Evolutionary conservation across 345 rosid genomes (phyloP), one percentile per base, ranked within the genome.

Genomic region (Camelina laxa): DNA sequence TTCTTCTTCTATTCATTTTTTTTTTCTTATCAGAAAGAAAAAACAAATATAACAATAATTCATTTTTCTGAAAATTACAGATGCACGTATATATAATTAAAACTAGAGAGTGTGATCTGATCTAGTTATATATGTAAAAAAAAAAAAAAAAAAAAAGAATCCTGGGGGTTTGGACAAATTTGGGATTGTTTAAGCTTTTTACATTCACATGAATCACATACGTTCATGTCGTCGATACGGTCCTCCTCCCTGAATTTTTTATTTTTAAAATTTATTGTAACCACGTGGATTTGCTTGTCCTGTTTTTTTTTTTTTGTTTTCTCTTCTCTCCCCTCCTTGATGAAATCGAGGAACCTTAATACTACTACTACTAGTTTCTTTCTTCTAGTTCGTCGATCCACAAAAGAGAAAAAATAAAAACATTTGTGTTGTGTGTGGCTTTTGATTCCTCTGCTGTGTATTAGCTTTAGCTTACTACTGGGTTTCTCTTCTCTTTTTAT

Each of bases 241-340:
- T 70, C 12, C 65, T 70, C 14, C 53, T 20, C 27, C 4, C 4
- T 24, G 27, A 22, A 51, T 10, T 15, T 60, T 13, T 27, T 17
- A 6, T 12, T 62, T 10, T 7, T 38, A n/a, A 15, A 74, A 17
- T 47, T 48, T 22, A 15, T 72, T 76, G 80, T 59, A 59, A 75
- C 45, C 82, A 78, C 81, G 74, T 83, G 86, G 83, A 83, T 81
- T 69, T 67, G 73, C 74, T 78, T 78, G 77, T 65, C 67, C 41
- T 53, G 64, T 49, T 38, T 38, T 57, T 78, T 78, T 78, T 51
- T 58, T 41, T 48, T 16, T 9, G 3, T 9, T 36, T 57, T 72
- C 72, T 78, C 50, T 58, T 41, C 38, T 16, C 42, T 27, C 42
- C 69, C 35, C n/a, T n/a, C 45, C 35, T 76, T 76, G 74, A 62